A percentile compares a stretch with the other conserved stretches of the same genome.
Evolutionary conservation across 2,329 filamentous ascomycete species (phyloP).

Genomic region (Sporothrix pseudoabietina): DNA sequence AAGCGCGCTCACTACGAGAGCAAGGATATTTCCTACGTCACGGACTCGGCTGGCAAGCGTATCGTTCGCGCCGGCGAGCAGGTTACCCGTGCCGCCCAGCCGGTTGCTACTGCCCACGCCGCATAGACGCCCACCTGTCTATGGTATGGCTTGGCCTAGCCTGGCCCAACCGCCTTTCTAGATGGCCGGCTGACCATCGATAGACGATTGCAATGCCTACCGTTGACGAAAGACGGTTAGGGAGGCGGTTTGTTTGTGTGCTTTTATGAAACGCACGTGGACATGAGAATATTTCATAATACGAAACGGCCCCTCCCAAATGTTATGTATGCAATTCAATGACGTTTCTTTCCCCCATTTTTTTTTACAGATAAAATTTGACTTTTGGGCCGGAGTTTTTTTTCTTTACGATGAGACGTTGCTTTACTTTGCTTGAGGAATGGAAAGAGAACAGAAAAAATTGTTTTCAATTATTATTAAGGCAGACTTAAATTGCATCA

Average conservation of each 20-base stretch:
- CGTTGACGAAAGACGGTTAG: not conserved
- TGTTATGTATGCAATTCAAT: slow-evolving; percentile 28
- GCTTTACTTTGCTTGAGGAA: slow-evolving; percentile 20
- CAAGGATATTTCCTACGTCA: slow-evolving; percentile 78
- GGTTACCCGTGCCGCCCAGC: slow-evolving; percentile 78
- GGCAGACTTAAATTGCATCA: slow-evolving; percentile 18
- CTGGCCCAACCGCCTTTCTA: not conserved
- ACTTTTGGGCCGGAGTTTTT: slow-evolving; percentile 29
- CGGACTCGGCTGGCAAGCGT: slow-evolving; percentile 77
- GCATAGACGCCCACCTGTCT: slow-evolving; percentile 53
- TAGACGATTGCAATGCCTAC: not conserved
- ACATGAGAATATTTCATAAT: slow-evolving; percentile 1
- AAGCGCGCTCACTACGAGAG: slow-evolving; percentile 82
- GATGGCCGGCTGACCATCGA: not conserved
- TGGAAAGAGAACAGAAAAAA: slow-evolving; percentile 13
- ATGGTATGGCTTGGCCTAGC: not conserved
- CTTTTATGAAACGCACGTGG: slow-evolving; percentile 15
- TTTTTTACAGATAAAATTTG: slow-evolving; percentile 6
- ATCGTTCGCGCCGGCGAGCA: slow-evolving; percentile 86
- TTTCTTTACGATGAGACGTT: slow-evolving; percentile 26
- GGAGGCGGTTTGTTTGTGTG: slow-evolving; percentile 22
- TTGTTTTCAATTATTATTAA: slow-evolving; percentile 21
- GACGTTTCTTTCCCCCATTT: slow-evolving; percentile 18
- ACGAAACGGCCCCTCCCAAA: not conserved
- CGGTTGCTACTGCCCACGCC: slow-evolving; percentile 79